Conservation (phyloP, 768 basidiomycete species). For the Lenzites betulinus region DNA sequence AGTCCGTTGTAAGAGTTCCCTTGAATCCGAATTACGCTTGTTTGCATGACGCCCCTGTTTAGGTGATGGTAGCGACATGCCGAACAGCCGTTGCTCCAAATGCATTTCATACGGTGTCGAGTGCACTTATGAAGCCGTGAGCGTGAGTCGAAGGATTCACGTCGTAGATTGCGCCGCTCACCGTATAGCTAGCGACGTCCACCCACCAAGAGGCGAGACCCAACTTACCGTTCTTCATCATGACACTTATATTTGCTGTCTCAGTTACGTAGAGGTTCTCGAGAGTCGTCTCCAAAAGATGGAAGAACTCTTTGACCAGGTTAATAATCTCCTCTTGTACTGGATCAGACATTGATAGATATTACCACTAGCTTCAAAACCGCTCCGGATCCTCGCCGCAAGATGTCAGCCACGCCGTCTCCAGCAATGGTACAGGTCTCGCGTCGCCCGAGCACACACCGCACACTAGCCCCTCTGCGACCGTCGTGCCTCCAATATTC, state of each 20-base stretch:
- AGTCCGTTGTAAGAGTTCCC: constrained; percentile 26
- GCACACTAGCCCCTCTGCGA: not conserved
- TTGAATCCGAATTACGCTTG: too few relatives aligned
- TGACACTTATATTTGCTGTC: not conserved
- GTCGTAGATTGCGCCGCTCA: not conserved
- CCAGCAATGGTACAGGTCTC: not conserved
- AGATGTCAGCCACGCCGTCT: not conserved
- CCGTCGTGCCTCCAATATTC: not conserved
- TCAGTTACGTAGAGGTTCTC: constrained; percentile 25
- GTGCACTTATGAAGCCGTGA: constrained; percentile 19
- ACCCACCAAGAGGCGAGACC: constrained; percentile 12
- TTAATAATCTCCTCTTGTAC: not conserved
- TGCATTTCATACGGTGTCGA: constrained; percentile 13
- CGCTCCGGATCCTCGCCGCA: not conserved
- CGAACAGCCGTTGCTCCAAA: constrained; percentile 12
- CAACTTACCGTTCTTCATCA: not conserved
- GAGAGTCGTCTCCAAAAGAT: constrained; percentile 25
- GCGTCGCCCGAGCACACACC: not conserved
- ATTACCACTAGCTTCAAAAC: not conserved
- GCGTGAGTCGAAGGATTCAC: not conserved
- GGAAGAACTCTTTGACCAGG: constrained; percentile 26
- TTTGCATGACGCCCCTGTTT: not conserved
- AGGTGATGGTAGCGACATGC: constrained; percentile 21
- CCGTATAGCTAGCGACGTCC: constrained; percentile 3
- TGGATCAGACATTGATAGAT: not conserved